Evolutionary conservation across 495 filamentous ascomycete genomes (phyloP).

Genomic region (Xylaria flabelliformis): DNA sequence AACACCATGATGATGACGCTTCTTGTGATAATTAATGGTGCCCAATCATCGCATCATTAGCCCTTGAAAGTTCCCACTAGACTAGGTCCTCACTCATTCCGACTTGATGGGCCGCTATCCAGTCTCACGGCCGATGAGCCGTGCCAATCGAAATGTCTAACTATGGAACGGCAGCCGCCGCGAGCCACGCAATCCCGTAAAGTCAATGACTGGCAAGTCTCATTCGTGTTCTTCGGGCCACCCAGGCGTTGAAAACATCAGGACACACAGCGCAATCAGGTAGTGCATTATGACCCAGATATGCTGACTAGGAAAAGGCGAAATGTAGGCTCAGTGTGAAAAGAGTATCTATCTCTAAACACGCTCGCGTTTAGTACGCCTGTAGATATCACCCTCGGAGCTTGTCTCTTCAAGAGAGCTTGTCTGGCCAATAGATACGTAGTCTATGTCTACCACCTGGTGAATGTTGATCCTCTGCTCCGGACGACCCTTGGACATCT

Average conservation of each 20-base stretch:
- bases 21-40: not conserved
- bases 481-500: not conserved
- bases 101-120: conserved; percentile 1
- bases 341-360: too few relatives aligned
- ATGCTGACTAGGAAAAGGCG: too few relatives aligned
- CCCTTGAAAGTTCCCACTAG: not conserved
- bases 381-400: not conserved
- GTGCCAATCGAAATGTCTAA: too few relatives aligned
- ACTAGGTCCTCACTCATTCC: not conserved
- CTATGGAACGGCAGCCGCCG: too few relatives aligned
- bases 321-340: too few relatives aligned
- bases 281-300: too few relatives aligned
- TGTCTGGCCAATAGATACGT: not conserved
- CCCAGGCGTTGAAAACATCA: too few relatives aligned
- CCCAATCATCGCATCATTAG: conserved; percentile 6
- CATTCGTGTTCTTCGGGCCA: too few relatives aligned
- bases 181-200: too few relatives aligned
- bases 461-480: not conserved
- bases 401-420: too few relatives aligned
- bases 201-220: too few relatives aligned
- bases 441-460: conserved; percentile 8
- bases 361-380: not conserved
- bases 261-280: too few relatives aligned
- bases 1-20: conserved; percentile 6
- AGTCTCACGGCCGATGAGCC: not conserved